phyloP scores from a whole-genome alignment of 1,284 basidiomycete species.

The Rhodotorula sp. region DNA sequence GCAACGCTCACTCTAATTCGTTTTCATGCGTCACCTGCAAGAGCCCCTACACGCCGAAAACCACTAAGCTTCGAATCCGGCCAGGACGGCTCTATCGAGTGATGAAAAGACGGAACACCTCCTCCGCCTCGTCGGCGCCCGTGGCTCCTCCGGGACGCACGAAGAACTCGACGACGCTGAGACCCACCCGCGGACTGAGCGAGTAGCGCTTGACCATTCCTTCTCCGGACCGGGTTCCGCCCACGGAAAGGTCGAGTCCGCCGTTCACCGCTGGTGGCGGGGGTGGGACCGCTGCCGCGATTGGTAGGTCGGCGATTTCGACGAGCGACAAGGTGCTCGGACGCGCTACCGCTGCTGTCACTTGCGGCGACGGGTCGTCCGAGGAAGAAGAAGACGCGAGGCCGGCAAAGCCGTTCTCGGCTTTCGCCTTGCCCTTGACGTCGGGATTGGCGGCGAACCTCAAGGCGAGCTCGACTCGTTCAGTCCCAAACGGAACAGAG shows the following conservation, averaged over 20 bases:
- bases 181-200: conserved; percentile 3
- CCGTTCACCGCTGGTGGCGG: background rate
- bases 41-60: no score
- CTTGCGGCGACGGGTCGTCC: background rate
- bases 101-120: conserved; percentile 21
- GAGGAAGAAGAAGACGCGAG: background rate
- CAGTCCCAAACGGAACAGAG: conserved; percentile 3
- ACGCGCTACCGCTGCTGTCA: background rate
- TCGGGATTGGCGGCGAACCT: background rate
- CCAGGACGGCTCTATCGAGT: background rate
- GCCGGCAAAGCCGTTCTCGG: background rate
- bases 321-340: background rate
- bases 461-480: conserved; percentile 1
- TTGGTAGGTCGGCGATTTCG: background rate
- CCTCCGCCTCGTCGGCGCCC: background rate
- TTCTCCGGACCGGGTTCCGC: background rate
- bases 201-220: background rate
- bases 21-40: no score
- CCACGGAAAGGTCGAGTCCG: background rate
- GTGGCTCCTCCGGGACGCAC: conserved; percentile 2
- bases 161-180: conserved; percentile 22
- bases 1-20: no score
- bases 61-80: background rate
- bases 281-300: background rate
- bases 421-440: conserved; percentile 10